phyloP scores from a whole-genome alignment of 208 protist genomes.

The Acanthamoeba healyi region DNA sequence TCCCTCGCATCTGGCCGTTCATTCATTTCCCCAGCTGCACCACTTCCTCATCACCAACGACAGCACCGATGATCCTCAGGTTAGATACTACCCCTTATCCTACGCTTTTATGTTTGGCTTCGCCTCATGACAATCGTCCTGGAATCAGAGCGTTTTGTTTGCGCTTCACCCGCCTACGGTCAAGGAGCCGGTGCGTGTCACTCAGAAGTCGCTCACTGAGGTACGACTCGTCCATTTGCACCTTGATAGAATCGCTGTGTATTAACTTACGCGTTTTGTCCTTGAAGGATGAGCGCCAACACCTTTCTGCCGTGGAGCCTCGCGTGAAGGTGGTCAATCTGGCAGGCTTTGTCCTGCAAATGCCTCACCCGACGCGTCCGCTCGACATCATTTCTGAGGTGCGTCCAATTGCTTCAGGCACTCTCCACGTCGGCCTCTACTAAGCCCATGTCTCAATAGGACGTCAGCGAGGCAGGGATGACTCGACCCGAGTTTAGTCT shows the following conservation, averaged over 20 bases:
- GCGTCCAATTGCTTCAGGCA: too few relatives aligned
- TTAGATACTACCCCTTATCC: background rate
- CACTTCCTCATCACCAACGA: constrained; percentile 3
- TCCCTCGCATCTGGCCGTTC: background rate
- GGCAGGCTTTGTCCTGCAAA: background rate
- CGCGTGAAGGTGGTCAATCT: constrained; percentile 42
- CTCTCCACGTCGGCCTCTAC: too few relatives aligned
- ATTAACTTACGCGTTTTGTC: too few relatives aligned
- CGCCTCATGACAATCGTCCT: background rate
- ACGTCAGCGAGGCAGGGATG: background rate
- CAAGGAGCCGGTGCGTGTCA: constrained; percentile 5
- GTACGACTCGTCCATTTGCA: background rate
- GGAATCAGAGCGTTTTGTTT: constrained; percentile 27
- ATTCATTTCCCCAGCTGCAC: background rate
- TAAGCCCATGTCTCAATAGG: too few relatives aligned
- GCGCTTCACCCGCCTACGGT: background rate
- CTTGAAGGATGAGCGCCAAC: background rate
- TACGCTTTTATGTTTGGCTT: background rate
- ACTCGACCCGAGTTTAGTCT: background rate
- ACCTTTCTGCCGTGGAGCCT: background rate
- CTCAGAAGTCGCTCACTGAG: background rate
- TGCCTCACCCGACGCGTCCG: constrained; percentile 5
- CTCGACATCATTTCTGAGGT: constrained; percentile 35
- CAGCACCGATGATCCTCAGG: background rate
- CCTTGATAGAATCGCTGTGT: too few relatives aligned